Percentiles rank a stretch among this genome's conserved stretches.
These are phyloP conservation scores for Trichophyton mentagrophytes DNA, from an alignment of 2,329 filamentous ascomycete species.

Conservation along the genomic window DNA sequence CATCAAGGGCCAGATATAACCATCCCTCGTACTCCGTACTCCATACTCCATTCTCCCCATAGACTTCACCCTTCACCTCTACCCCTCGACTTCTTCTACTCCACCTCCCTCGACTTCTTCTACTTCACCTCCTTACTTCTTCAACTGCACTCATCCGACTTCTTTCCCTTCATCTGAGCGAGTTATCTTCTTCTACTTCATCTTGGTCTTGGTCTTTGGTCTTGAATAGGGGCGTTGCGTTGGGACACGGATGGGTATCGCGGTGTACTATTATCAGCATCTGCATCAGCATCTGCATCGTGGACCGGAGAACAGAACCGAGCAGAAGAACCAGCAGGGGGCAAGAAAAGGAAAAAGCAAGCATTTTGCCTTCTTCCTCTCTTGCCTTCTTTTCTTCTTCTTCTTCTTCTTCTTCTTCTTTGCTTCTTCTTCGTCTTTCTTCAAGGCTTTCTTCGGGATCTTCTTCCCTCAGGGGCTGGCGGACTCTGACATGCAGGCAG, in stretches of 20 bases:
- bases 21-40: neutral
- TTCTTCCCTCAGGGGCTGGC: neutral
- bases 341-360: no score
- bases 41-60: neutral
- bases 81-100: neutral
- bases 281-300: no score
- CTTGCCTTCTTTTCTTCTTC: neutral
- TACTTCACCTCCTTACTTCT: neutral
- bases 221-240: no score
- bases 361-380: no score
- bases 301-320: no score
- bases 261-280: no score
- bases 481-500: neutral
- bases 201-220: no score
- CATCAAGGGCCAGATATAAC: constrained; percentile 83
- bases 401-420: neutral
- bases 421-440: neutral
- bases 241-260: no score
- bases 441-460: neutral
- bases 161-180: neutral
- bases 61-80: constrained; percentile 2
- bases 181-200: no score
- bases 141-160: neutral
- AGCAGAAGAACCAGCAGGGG: no score
- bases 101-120: no score